phyloP scores from a whole-genome alignment of 83 land plant species.

The Picea mariana region DNA sequence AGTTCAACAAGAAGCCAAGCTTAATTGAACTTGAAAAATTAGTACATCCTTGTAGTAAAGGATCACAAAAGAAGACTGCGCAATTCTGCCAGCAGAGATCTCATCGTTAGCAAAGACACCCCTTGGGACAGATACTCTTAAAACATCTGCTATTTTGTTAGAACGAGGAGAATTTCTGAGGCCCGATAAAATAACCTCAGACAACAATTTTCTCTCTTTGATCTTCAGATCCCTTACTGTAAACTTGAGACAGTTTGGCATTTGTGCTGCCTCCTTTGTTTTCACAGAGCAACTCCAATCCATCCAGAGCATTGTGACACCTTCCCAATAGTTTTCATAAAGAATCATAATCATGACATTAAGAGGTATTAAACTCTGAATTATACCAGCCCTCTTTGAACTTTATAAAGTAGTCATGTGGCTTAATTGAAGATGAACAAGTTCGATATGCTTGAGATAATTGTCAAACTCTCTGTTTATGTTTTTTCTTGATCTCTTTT shows the following conservation, averaged over 20 bases:
- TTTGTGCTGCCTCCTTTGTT: no score
- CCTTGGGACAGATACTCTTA: no score
- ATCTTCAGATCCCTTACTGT: background rate
- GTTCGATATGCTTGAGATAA: no score
- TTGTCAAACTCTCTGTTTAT: no score
- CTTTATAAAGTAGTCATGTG: background rate
- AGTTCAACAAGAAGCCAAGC: slow-evolving; percentile 72
- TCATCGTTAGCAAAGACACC: background rate
- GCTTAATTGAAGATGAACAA: background rate
- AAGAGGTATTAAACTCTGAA: background rate
- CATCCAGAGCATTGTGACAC: background rate
- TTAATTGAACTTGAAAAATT: slow-evolving; percentile 76
- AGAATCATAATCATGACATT: background rate
- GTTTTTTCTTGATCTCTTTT: no score
- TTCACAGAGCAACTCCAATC: background rate
- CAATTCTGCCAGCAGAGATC: background rate
- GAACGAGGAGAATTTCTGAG: background rate
- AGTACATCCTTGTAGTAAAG: slow-evolving; percentile 57
- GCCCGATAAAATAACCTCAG: slow-evolving; percentile 3
- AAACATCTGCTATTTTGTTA: background rate
- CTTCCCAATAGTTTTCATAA: background rate
- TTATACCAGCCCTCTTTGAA: background rate
- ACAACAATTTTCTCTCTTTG: background rate
- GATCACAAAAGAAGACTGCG: background rate
- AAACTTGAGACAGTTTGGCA: background rate